Evolutionary conservation across 495 filamentous ascomycete species (phyloP).

Genomic region (Penicillium longicatenatum): DNA sequence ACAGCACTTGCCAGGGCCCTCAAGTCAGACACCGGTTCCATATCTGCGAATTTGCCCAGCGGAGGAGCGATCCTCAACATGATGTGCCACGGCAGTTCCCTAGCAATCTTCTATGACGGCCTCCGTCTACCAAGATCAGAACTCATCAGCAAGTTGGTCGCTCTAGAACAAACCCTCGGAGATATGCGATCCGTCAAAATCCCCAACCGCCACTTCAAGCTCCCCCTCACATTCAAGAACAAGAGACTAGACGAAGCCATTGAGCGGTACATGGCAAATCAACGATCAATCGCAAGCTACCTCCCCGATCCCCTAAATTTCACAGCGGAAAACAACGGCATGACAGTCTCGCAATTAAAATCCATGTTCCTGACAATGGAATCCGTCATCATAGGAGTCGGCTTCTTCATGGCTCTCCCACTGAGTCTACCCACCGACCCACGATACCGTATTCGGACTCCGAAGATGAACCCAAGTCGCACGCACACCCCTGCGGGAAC

Average conservation of each 20-base stretch:
- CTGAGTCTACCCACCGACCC: conserved; percentile 59
- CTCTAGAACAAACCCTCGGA: conserved; percentile 35
- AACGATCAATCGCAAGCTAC: conserved; percentile 59
- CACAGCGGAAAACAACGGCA: conserved; percentile 58
- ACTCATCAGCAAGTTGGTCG: conserved; percentile 9
- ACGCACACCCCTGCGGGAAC: conserved; percentile 59
- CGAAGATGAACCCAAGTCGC: conserved; percentile 61
- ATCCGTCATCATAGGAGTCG: conserved; percentile 53
- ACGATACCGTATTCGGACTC: conserved; percentile 50
- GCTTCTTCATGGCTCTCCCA: conserved; percentile 59
- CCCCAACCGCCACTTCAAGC: conserved; percentile 51
- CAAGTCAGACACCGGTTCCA: neutral
- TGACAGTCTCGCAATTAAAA: conserved; percentile 47
- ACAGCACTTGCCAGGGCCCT: conserved; percentile 49
- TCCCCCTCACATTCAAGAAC: conserved; percentile 58
- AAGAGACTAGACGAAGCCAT: conserved; percentile 50
- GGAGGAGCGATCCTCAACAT: conserved; percentile 5
- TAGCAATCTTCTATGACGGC: conserved; percentile 52
- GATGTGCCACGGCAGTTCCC: conserved; percentile 23
- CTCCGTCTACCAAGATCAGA: conserved; percentile 35
- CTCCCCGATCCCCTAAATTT: conserved; percentile 60
- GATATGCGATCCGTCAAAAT: conserved; percentile 47
- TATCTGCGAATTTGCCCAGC: neutral
- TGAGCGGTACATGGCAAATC: conserved; percentile 58
- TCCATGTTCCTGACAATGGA: conserved; percentile 41